Percentiles rank a stretch among this genome's conserved stretches.
phyloP scores from a whole-genome alignment of 768 basidiomycete genomes.

The Podaxis sp. region DNA sequence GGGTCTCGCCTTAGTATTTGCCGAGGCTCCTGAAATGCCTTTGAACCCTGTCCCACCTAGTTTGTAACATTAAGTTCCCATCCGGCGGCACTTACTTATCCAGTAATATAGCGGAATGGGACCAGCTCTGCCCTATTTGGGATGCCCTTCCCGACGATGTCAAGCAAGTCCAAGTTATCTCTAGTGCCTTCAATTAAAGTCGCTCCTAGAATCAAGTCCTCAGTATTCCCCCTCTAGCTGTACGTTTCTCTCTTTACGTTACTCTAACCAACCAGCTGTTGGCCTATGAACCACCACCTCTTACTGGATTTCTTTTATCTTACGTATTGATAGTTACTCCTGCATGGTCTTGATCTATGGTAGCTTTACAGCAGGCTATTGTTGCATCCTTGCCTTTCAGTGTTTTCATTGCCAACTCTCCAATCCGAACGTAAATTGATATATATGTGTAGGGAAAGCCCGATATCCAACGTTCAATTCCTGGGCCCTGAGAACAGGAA shows the following conservation, averaged over 20 bases:
- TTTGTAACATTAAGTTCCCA: not conserved
- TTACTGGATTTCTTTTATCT: not conserved
- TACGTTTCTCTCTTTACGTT: not conserved
- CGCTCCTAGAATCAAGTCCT: not conserved
- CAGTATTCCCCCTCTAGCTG: too few species aligned
- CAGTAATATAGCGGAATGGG: constrained; percentile 20
- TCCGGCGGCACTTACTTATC: not conserved
- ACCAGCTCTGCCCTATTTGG: constrained; percentile 26
- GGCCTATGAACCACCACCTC: not conserved
- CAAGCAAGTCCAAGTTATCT: not conserved
- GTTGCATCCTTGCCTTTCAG: too few species aligned
- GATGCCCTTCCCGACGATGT: constrained; percentile 17
- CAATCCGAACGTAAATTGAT: too few species aligned
- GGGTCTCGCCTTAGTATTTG: constrained; percentile 35
- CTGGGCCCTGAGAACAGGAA: too few species aligned
- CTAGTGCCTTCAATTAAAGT: not conserved
- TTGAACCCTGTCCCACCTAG: constrained; percentile 9
- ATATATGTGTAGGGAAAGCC: too few species aligned
- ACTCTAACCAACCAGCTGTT: not conserved
- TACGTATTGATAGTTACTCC: too few species aligned
- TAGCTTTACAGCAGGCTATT: too few species aligned
- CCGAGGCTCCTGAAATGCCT: constrained; percentile 27
- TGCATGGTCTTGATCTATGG: too few species aligned
- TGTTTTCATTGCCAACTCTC: too few species aligned
- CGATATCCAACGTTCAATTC: too few species aligned